phyloP scores from a whole-genome alignment of 1,284 basidiomycete species.

The Pascua sp. region DNA sequence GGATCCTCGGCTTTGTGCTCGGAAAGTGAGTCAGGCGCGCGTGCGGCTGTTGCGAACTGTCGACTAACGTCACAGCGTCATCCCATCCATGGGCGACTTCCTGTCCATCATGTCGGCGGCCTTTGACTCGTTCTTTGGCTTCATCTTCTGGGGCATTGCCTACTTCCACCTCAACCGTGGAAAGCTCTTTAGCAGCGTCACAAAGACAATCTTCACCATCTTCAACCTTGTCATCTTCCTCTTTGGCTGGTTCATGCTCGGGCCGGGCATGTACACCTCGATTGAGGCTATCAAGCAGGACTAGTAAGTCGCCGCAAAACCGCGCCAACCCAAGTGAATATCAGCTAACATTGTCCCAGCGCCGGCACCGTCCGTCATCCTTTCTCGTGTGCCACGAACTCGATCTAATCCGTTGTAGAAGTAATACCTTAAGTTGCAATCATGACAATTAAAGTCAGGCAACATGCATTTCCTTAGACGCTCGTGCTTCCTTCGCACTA shows the following conservation, averaged over 20 bases:
- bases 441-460: too few species aligned
- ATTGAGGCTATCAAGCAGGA: constrained; percentile 50
- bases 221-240: constrained; percentile 49
- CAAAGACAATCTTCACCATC: constrained; percentile 14
- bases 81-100: constrained; percentile 53
- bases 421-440: too few species aligned
- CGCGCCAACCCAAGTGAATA: too few species aligned
- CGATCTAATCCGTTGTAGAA: too few species aligned
- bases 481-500: too few species aligned
- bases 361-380: too few species aligned
- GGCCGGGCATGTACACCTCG: constrained; percentile 52
- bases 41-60: not conserved
- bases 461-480: too few species aligned
- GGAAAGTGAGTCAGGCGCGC: constrained; percentile 48
- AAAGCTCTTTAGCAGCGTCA: constrained; percentile 30
- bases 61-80: constrained; percentile 2
- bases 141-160: constrained; percentile 52
- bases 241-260: constrained; percentile 50
- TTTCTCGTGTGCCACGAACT: too few species aligned
- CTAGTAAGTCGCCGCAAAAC: constrained; percentile 12
- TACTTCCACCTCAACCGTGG: constrained; percentile 50
- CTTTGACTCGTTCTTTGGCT: constrained; percentile 38
- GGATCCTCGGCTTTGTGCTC: constrained; percentile 61
- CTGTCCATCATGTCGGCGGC: constrained; percentile 46
- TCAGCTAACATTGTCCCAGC: too few species aligned